Evolutionary conservation across 108 stramenopile species (phyloP), one percentile per base, ranked within the genome.

Genomic region (Skeletonema potamos): DNA sequence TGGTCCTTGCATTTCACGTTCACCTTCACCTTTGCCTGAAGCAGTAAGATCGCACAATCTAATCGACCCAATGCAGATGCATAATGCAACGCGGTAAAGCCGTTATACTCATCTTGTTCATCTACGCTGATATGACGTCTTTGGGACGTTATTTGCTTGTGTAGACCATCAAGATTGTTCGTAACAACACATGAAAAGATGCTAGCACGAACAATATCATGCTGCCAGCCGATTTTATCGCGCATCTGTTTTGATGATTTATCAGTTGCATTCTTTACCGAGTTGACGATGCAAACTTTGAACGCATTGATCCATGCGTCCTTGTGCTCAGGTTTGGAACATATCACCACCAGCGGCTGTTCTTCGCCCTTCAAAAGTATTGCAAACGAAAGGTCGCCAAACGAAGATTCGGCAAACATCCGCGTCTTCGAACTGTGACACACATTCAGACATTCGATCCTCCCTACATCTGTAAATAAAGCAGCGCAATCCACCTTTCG

Each of bases 271-370:
- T 68, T 27, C 22, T 18, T 43, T 4, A 57, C 63, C 8, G 61
- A 62, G 15, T 79, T 79, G 6, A 79, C 41, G 27, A 58, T 41
- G 54, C 78, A 72, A 1, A 58, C 41, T 12, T 56, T 15, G 34
- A 79, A 79, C 6, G 78, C 78, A 57, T 79, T 71, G 9, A 79
- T 41, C 78, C 78, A 79, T 18, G 78, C 78, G 2, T 26, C 41
- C 17, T 62, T 37, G 60, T 79, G 78, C 24, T 72, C 66, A n/a
- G 78, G 61, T 44, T 79, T 79, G 34, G 78, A 79, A 43, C 78
- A 79, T n/a, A 79, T 62, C 27, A 79, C 1, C 20, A 79, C 68
- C 33, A 79, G 17, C 33, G 78, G 78, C 1, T 64, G 27, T 5
- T 57, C 51, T 48, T 36, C 44, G 11, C 36, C 59, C 66, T 66